Evolutionary conservation across 208 protist species (phyloP).

Genomic region (Crithidia acanthocephali): DNA sequence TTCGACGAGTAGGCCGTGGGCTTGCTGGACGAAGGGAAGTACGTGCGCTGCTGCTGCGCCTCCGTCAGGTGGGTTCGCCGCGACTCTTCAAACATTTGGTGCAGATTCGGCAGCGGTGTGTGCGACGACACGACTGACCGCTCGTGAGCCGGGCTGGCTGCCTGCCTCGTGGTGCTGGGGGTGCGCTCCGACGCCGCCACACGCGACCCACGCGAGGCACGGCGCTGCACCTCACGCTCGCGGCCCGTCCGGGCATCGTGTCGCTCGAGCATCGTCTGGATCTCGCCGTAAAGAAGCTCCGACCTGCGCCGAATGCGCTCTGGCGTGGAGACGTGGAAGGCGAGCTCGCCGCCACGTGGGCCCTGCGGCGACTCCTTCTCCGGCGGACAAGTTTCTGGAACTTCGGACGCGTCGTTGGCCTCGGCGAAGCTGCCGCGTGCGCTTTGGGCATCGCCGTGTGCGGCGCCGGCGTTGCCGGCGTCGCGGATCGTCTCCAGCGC

Average conservation of each 20-base stretch:
- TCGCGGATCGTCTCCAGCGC: slow-evolving; percentile 34
- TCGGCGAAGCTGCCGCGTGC: not conserved
- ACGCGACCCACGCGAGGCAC: slow-evolving; percentile 23
- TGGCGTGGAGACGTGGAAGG: slow-evolving; percentile 44
- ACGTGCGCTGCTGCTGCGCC: slow-evolving; percentile 51
- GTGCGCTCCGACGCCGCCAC: not conserved
- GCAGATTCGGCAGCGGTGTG: slow-evolving; percentile 51
- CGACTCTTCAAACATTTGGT: slow-evolving; percentile 69
- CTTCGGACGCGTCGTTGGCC: not conserved
- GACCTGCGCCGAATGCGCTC: slow-evolving; percentile 67
- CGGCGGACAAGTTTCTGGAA: not conserved
- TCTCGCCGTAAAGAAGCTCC: slow-evolving; percentile 56
- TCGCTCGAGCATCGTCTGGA: slow-evolving; percentile 65
- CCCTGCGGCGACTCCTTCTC: not conserved
- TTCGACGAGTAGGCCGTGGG: slow-evolving; percentile 39
- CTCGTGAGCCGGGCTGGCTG: not conserved
- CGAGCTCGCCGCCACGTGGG: not conserved
- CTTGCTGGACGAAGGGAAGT: slow-evolving; percentile 42
- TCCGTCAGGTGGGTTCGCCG: slow-evolving; percentile 60
- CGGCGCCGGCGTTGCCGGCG: slow-evolving; percentile 1
- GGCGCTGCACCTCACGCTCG: slow-evolving; percentile 49
- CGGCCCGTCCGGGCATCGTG: slow-evolving; percentile 52
- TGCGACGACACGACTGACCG: not conserved
- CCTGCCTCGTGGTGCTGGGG: not conserved
- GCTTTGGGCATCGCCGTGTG: not conserved